Conservation (phyloP, 192 early-diverging fungal genomes). For the Backusella sp. region DNA sequence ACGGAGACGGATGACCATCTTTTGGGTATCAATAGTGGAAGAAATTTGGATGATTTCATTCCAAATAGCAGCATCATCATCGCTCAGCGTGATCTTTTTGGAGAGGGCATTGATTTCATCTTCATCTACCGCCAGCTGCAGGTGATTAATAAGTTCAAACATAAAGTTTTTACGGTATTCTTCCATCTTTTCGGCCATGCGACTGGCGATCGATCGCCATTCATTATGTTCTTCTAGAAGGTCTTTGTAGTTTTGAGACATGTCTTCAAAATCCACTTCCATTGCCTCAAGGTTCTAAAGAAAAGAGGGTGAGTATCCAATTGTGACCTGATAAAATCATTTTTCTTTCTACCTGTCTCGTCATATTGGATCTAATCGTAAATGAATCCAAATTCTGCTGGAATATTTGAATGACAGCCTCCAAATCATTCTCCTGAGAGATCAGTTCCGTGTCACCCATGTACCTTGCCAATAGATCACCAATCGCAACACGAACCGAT, state of each 20-base stretch:
- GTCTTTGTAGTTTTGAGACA: conserved; percentile 7
- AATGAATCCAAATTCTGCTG: neutral
- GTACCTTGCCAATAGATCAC: neutral
- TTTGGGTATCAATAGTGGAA: conserved; percentile 17
- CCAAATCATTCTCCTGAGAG: neutral
- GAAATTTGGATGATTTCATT: conserved; percentile 18
- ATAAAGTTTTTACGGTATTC: conserved; percentile 22
- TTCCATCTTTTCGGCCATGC: conserved; percentile 29
- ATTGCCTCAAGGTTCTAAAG: neutral
- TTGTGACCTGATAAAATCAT: no score
- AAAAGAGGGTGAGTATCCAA: neutral
- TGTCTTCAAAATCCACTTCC: conserved; percentile 2
- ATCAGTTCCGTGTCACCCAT: neutral
- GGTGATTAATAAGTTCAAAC: conserved; percentile 24
- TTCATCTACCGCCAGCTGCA: conserved; percentile 31
- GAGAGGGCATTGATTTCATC: conserved; percentile 15
- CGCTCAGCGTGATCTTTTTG: neutral
- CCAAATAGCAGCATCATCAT: conserved; percentile 26
- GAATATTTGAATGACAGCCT: neutral
- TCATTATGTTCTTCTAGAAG: conserved; percentile 16
- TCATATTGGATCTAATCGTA: neutral
- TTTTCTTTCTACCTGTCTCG: neutral
- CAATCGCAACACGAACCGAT: neutral
- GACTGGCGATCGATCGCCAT: conserved; percentile 10
- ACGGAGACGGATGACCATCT: conserved; percentile 27